Evolutionary conservation across 345 rosid genomes (phyloP).

Genomic region (Salix brachista): DNA sequence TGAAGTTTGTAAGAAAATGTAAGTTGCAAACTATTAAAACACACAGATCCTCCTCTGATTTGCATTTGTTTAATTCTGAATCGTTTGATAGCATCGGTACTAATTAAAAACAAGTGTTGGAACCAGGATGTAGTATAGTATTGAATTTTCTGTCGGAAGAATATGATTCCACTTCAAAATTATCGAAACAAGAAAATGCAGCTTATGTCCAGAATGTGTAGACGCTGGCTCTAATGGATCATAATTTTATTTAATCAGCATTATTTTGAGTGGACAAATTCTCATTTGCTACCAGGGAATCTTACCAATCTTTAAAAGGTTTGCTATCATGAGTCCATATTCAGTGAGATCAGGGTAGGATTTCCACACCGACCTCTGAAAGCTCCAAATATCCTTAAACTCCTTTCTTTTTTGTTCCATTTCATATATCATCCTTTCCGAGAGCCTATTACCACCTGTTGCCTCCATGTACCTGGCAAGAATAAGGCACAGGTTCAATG

Average conservation of each 20-base stretch:
- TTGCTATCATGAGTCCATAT: not conserved
- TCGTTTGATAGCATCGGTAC: not conserved
- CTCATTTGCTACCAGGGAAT: not conserved
- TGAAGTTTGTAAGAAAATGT: not conserved
- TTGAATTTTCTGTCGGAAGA: not conserved
- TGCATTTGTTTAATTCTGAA: not conserved
- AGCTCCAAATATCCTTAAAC: not conserved
- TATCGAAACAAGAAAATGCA: not conserved
- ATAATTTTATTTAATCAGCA: not conserved
- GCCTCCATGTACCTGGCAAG: constrained; percentile 1
- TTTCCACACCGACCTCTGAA: not conserved
- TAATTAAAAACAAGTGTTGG: not conserved
- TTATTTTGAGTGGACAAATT: not conserved
- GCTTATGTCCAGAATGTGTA: not conserved
- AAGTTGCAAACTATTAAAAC: not conserved
- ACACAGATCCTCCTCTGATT: not conserved
- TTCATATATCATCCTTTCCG: not conserved
- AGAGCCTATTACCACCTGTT: not conserved
- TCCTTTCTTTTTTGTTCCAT: not conserved
- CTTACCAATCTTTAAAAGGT: not conserved
- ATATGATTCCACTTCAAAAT: not conserved
- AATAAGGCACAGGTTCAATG: not conserved
- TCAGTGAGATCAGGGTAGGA: not conserved
- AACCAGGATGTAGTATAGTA: not conserved
- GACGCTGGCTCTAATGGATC: not conserved